Conservation (phyloP, 1,284 basidiomycete species). For the Phylloboletellus chloephorus region DNA sequence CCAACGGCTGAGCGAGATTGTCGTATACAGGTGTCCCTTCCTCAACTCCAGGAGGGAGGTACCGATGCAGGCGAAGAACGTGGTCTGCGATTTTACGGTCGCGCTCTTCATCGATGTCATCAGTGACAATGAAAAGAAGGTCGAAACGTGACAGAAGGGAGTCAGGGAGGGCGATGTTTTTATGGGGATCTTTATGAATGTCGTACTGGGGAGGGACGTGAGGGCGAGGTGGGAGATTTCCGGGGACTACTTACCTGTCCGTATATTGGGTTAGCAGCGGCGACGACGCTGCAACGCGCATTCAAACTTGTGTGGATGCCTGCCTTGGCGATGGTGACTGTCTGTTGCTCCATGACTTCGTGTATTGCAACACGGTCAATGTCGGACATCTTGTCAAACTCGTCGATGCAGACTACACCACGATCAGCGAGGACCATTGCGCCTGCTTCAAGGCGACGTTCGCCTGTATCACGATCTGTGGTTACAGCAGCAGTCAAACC, state of each 20-base stretch:
- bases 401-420: constrained; percentile 98
- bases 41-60: constrained; percentile 93
- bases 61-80: constrained; percentile 95
- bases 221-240: not conserved
- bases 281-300: constrained; percentile 95
- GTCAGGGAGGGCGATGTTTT: constrained; percentile 97
- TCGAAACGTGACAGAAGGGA: constrained; percentile 99
- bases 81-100: constrained; percentile 97
- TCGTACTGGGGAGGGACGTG: constrained; percentile 71
- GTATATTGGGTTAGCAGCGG: constrained; percentile 98
- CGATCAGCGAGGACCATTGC: constrained; percentile 99
- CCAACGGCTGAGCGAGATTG: constrained; percentile 81
- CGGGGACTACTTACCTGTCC: constrained; percentile 66
- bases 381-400: constrained; percentile 99
- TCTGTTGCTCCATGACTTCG: constrained; percentile 99
- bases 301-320: constrained; percentile 99
- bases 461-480: constrained; percentile 95
- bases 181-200: constrained; percentile 98
- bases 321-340: constrained; percentile 98
- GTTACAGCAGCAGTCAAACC: constrained; percentile 99
- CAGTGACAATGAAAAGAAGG: constrained; percentile 95
- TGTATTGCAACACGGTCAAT: constrained; percentile 99
- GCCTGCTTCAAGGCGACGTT: constrained; percentile 93
- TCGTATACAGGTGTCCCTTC: constrained; percentile 90
- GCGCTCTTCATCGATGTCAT: constrained; percentile 93